Base-by-base conservation (phyloP, 2,329 filamentous ascomycete genomes). In the Teratosphaeria pseudoeucalypti region DNA sequence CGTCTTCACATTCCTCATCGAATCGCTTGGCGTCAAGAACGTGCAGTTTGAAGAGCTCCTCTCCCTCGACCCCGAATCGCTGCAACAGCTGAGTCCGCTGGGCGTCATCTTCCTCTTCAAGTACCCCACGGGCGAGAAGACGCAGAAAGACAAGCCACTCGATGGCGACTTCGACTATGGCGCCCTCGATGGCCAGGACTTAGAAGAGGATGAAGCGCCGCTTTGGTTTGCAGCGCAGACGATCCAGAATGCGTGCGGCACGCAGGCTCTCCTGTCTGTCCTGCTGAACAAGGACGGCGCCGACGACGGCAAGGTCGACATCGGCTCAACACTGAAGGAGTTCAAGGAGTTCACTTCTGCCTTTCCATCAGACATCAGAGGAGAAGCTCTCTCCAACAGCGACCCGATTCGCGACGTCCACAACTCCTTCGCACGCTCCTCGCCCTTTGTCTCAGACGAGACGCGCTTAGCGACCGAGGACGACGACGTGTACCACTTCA, bases 51-150 rank as follows among this genome's bases (percentile, higher is more conserved):
- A 97, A 78, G 94, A 99, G 78, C 85, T 99, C 64, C 84, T 96
- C 60, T 88, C 89, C 1, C 85, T 99, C 65, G 92, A 97, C 67
- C 80, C 90, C 6, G 84, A 89, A 57, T 82, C 83, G 60, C 82
- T 95, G 12, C 81, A 83, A 52, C 78, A 85, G 64, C 82, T 91
- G 47, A 70, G 70, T 34, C 71, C 72, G 0, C 64, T 72, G 54
- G 94, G 94, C 70, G 90, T 99, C 66, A 96, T 99, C 71, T 99
- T 99, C 77, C 89, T 99, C 74, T 99, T 99, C 85, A 97, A 96
- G 78, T 99, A 89, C 76, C 89, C 84, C 56, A 91, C 85, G 62
- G 85, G 88, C 71, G 79, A 82, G 75, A 67, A 87, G 80, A 77
- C 84, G 47, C 75, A 81, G 52, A 57, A 60, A 54, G 80, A 84